These are phyloP conservation scores for Exophiala dermatitidis DNA, from an alignment of 2,329 filamentous ascomycete genomes.

Conservation along the genomic window DNA sequence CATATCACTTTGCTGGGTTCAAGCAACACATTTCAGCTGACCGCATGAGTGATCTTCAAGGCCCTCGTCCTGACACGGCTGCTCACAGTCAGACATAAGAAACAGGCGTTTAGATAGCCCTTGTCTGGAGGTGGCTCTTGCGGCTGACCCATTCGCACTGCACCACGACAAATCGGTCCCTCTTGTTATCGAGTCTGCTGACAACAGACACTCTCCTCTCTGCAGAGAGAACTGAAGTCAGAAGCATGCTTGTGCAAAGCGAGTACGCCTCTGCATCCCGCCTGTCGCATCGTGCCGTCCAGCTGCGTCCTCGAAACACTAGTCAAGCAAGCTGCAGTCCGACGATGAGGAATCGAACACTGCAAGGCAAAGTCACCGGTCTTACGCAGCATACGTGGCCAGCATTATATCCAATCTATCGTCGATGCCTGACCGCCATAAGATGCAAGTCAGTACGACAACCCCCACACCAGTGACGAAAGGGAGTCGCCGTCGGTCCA, in stretches of 20 bases:
- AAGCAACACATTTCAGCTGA: conserved; percentile 1
- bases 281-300: conserved; percentile 21
- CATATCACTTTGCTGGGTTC: neutral
- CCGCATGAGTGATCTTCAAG: conserved; percentile 1
- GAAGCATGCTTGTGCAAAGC: neutral
- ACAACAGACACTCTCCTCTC: conserved; percentile 1
- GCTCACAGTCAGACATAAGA: neutral
- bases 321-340: neutral
- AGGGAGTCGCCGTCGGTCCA: conserved; percentile 3
- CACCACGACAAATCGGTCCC: conserved; percentile 10
- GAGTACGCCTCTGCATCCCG: conserved; percentile 13
- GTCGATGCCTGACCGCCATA: conserved; percentile 6
- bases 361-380: conserved; percentile 4
- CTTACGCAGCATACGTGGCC: conserved; percentile 16
- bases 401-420: conserved; percentile 14
- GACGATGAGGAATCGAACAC: neutral
- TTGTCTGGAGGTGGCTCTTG: neutral
- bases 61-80: conserved; percentile 1
- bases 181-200: conserved; percentile 11
- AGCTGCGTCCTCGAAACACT: conserved; percentile 11
- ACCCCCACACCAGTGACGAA: conserved; percentile 13
- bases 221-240: conserved; percentile 10
- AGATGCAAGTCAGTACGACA: conserved; percentile 11
- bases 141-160: conserved; percentile 8
- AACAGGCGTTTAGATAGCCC: neutral